phyloP scores from a whole-genome alignment of 306 rosid species.

The Sesbania bispinosa region DNA sequence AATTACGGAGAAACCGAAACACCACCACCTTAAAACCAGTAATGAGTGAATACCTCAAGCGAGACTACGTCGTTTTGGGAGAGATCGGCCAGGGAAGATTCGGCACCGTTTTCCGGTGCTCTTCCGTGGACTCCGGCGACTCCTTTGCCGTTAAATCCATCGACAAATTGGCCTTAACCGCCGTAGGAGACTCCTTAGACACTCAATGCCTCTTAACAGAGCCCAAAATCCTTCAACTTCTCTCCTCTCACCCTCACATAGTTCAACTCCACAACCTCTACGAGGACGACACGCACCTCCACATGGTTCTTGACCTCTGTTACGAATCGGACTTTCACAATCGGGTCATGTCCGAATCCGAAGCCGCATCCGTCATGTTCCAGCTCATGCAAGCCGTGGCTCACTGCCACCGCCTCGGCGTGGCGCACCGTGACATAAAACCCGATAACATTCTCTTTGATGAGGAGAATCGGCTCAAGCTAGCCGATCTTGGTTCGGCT shows the following conservation, averaged over 20 bases:
- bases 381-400: slow-evolving; percentile 57
- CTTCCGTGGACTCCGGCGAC: slow-evolving; percentile 14
- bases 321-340: slow-evolving; percentile 41
- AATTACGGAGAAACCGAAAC: neutral
- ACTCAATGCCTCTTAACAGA: slow-evolving; percentile 52
- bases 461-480: slow-evolving; percentile 25
- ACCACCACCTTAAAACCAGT: neutral
- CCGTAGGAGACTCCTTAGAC: slow-evolving; percentile 58
- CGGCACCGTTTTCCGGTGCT: slow-evolving; percentile 60
- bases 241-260: slow-evolving; percentile 55
- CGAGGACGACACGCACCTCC: slow-evolving; percentile 57
- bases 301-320: slow-evolving; percentile 64
- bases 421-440: slow-evolving; percentile 69
- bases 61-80: slow-evolving; percentile 42
- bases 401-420: slow-evolving; percentile 63
- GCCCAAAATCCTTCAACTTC: slow-evolving; percentile 49
- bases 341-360: slow-evolving; percentile 34
- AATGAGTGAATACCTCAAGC: slow-evolving; percentile 48
- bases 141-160: slow-evolving; percentile 56
- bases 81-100: slow-evolving; percentile 75
- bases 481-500: slow-evolving; percentile 70
- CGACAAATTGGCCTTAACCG: slow-evolving; percentile 37
- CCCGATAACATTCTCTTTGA: slow-evolving; percentile 66
- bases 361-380: slow-evolving; percentile 37
- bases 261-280: slow-evolving; percentile 39